phyloP scores from a whole-genome alignment of 1,139 yeast species.

The Hanseniaspora uvarum region DNA sequence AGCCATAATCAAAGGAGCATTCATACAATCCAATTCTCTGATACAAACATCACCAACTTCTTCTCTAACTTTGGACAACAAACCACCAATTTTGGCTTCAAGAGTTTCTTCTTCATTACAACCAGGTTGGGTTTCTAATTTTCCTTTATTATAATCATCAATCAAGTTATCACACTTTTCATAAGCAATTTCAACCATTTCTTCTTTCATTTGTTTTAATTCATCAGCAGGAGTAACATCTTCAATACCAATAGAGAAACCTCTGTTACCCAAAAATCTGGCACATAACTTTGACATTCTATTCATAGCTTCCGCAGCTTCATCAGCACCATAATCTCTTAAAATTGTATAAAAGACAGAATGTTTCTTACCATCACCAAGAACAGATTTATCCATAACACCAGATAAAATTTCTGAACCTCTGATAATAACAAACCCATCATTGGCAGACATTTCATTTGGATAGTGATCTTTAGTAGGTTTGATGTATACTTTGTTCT shows the following conservation, averaged over 20 bases:
- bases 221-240: slow-evolving; percentile 91
- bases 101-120: slow-evolving; percentile 97
- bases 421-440: slow-evolving; percentile 82
- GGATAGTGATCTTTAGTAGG: slow-evolving; percentile 62
- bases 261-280: slow-evolving; percentile 83
- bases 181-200: slow-evolving; percentile 85
- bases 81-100: slow-evolving; percentile 95
- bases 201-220: slow-evolving; percentile 68
- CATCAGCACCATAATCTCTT: slow-evolving; percentile 90
- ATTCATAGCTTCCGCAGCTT: slow-evolving; percentile 94
- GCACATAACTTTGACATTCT: slow-evolving; percentile 98
- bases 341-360: slow-evolving; percentile 91
- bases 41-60: slow-evolving; percentile 98
- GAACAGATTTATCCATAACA: slow-evolving; percentile 89
- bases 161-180: slow-evolving; percentile 86
- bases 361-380: slow-evolving; percentile 97
- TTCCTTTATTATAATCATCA: slow-evolving; percentile 67
- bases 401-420: slow-evolving; percentile 87
- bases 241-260: slow-evolving; percentile 92
- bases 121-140: slow-evolving; percentile 96
- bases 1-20: slow-evolving; percentile 98
- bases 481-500: slow-evolving; percentile 73
- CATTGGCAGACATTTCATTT: slow-evolving; percentile 94
- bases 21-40: slow-evolving; percentile 73
- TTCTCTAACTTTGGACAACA: slow-evolving; percentile 92